These are phyloP conservation scores for Scedosporium apiospermum DNA, from an alignment of 2,329 filamentous ascomycete genomes.

Conservation along the genomic window DNA sequence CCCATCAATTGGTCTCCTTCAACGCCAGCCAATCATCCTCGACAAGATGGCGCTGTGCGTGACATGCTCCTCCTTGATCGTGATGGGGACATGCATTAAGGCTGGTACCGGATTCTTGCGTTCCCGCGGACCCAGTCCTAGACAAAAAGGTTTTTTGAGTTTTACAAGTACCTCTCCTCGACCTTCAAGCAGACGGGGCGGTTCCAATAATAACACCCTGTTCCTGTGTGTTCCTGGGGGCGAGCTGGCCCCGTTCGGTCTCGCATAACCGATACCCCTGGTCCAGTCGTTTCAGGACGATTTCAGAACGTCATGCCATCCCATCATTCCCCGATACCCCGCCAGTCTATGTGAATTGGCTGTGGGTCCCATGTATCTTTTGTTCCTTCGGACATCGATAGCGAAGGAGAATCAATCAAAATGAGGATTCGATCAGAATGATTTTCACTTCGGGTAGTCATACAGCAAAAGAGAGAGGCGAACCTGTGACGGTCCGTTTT, in stretches of 20 bases:
- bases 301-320: constrained; percentile 1
- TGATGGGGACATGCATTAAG: background rate
- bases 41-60: background rate
- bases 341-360: background rate
- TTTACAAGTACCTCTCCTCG: background rate
- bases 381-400: background rate
- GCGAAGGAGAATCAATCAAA: background rate
- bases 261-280: background rate
- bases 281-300: background rate
- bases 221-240: too few relatives aligned
- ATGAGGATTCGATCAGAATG: background rate
- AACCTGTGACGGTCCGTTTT: background rate
- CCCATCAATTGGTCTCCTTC: background rate
- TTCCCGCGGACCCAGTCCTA: background rate
- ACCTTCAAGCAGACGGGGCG: too few relatives aligned
- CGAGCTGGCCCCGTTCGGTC: background rate
- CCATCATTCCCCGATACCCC: background rate
- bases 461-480: background rate
- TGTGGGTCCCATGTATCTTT: background rate
- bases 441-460: background rate
- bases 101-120: background rate
- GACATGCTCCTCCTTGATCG: background rate
- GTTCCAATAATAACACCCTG: too few relatives aligned
- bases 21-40: background rate
- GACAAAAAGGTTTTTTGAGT: background rate